phyloP scores from a whole-genome alignment of 345 rosid species.

The Heritiera fomes region DNA sequence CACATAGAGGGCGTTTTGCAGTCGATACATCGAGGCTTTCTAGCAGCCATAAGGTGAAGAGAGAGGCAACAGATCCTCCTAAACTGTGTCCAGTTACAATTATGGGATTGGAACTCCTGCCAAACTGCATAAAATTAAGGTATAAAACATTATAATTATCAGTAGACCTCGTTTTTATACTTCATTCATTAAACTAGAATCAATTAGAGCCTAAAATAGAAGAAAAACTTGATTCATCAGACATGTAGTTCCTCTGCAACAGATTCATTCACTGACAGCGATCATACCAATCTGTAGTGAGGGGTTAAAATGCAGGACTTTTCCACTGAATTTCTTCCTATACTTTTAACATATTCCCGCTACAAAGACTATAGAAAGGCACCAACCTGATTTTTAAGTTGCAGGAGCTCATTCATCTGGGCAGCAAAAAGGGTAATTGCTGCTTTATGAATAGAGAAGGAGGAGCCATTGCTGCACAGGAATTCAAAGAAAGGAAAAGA shows the following conservation, averaged over 20 bases:
- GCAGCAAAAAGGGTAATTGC: slow-evolving; percentile 43
- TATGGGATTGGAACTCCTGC: slow-evolving; percentile 12
- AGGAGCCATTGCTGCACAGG: slow-evolving; percentile 36
- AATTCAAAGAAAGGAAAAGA: slow-evolving; percentile 35
- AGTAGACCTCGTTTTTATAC: background rate
- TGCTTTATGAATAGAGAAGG: slow-evolving; percentile 41
- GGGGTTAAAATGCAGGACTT: too few species aligned
- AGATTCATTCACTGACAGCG: too few species aligned
- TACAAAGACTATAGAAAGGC: background rate
- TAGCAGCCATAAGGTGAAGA: slow-evolving; percentile 65
- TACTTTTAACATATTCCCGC: slow-evolving; percentile 9
- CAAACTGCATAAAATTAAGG: background rate
- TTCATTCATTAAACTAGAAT: too few species aligned
- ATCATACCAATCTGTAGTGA: too few species aligned
- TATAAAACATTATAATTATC: too few species aligned
- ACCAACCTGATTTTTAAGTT: slow-evolving; percentile 45
- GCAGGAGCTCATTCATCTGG: slow-evolving; percentile 29
- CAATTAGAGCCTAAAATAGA: too few species aligned
- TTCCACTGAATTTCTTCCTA: too few species aligned
- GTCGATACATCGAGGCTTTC: slow-evolving; percentile 25
- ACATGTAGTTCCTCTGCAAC: too few species aligned
- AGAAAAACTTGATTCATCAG: too few species aligned
- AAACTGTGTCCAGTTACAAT: slow-evolving; percentile 57
- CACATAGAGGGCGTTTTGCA: slow-evolving; percentile 47
- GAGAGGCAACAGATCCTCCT: slow-evolving; percentile 74